Evolutionary conservation across 306 rosid genomes (phyloP).

Genomic region (Citrullus mucosospermus): DNA sequence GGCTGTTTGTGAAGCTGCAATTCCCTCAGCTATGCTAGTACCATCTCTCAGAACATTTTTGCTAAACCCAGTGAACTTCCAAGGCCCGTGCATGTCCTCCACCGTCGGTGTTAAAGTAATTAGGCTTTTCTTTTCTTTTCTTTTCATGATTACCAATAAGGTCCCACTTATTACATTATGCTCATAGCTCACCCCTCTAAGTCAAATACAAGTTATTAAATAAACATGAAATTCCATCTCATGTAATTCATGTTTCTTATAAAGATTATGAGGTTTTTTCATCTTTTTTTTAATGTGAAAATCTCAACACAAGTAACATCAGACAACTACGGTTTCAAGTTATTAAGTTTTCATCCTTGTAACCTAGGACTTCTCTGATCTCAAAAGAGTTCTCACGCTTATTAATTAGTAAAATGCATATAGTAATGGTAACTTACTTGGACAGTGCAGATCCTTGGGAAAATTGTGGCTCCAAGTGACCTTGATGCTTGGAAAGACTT

Average conservation of each 20-base stretch:
- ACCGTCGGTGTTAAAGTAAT: neutral
- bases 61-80: constrained; percentile 1
- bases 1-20: neutral
- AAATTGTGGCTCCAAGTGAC: constrained; percentile 6
- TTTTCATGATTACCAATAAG: neutral
- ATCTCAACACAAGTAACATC: neutral
- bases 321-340: neutral
- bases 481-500: neutral
- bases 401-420: neutral
- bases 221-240: neutral
- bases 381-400: neutral
- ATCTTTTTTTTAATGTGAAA: no score
- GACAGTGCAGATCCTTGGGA: constrained; percentile 5
- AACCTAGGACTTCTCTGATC: neutral
- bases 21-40: neutral
- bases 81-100: constrained; percentile 6
- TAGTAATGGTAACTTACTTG: neutral
- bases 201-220: neutral
- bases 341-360: neutral
- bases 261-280: no score
- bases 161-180: neutral
- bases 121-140: neutral
- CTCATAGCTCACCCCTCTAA: neutral
- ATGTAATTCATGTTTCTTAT: no score
- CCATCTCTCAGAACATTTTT: neutral